Conservation (phyloP, 176 grass and related monocot species). For the Neostapfia colusana region DNA sequence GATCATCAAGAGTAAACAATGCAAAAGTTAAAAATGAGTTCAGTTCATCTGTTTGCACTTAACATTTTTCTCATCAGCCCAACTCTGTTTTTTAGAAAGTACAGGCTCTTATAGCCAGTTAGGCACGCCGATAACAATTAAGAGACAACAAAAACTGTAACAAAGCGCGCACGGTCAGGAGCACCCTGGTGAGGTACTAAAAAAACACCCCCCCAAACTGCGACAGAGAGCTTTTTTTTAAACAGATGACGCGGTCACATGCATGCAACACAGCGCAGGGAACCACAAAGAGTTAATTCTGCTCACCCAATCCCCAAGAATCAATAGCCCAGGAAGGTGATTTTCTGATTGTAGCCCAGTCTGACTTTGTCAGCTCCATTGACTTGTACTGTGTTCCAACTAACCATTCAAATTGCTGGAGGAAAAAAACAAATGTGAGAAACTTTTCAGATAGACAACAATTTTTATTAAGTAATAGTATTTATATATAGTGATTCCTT, state of each 20-base stretch:
- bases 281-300: conserved; percentile 30
- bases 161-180: neutral
- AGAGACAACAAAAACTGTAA: neutral
- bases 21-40: neutral
- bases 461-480: neutral
- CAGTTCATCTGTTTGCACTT: conserved; percentile 16
- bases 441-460: conserved; percentile 19
- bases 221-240: conserved; percentile 8
- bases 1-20: conserved; percentile 15
- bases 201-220: neutral
- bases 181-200: neutral
- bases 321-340: conserved; percentile 97
- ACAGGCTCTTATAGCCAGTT: conserved; percentile 14
- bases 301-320: conserved; percentile 95
- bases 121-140: neutral
- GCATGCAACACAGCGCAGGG: conserved; percentile 25
- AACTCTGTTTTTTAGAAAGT: conserved; percentile 22
- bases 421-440: conserved; percentile 16
- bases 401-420: conserved; percentile 98
- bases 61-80: neutral
- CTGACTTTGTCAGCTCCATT: conserved; percentile 91
- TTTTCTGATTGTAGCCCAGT: conserved; percentile 91
- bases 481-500: conserved; percentile 2
- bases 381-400: conserved; percentile 91
- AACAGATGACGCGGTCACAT: conserved; percentile 15